Evolutionary conservation across 2,329 filamentous ascomycete species (phyloP), one percentile per base, ranked within the genome.

Genomic region (Cryphonectria carpinicola): DNA sequence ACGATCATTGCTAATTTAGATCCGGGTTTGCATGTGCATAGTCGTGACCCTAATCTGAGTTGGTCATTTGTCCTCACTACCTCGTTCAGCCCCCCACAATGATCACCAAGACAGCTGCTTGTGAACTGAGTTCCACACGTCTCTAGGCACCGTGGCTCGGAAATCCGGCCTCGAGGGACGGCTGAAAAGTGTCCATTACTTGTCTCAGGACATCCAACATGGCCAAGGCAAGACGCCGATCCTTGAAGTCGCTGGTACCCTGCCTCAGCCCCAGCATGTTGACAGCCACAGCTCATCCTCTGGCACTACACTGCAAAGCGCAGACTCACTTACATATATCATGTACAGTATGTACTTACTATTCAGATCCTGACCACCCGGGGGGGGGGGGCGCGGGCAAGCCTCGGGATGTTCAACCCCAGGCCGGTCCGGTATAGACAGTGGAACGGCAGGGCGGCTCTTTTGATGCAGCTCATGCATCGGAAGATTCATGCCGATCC

Each of bases 391-490:
- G 32, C 1, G 32, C 28, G 43, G 14, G 17, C 43, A 19, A 46
- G 14, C 14, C 54, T 58, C 54, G 54, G 28, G 5, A 58, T 7
- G 25, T 6, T 19, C 14, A 58, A 32, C 6, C 28, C 25, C 54
- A 58, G 25, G 4, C 54, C 35, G 58, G 35, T 22, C 58, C 58
- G 58, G 32, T 25, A 22, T 61, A 35, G 4, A 39, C 58, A 19
- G 58, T 61, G 22, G 58, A 58, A 32, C 54, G 25, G 39, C 22
- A 22, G 6, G 41, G 41, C 61, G 61, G 39, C 11, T 39, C 11
- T n/a, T n/a, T 22, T 64, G 61, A 64, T 25, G 61, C 61, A 64
- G 61, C 39, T 19, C 61, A 19, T 64, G 39, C 41, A 46, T 64
- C 39, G 61, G 39, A 19, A 22, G 19, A 25, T n/a, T 39, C 35